Conservation (phyloP, 2,329 filamentous ascomycete genomes). For the Polytolypa hystricis region DNA sequence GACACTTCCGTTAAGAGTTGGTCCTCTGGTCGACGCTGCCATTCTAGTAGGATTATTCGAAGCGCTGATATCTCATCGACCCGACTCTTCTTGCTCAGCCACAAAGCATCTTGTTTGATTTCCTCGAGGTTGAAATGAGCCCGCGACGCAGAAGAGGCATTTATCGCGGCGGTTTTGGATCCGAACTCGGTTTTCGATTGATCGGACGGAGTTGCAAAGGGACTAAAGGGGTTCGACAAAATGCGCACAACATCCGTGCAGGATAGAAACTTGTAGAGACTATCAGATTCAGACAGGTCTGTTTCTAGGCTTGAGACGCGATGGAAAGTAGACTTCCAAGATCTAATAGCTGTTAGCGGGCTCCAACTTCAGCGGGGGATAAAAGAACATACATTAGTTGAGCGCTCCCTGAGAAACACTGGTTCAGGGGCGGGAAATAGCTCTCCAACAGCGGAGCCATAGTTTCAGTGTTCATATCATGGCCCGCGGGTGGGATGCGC, state of each 20-base stretch:
- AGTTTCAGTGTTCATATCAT: conserved; percentile 32
- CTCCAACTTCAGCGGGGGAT: neutral
- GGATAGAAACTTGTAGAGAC: conserved; percentile 57
- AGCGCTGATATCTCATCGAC: conserved; percentile 76
- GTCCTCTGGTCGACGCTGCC: conserved; percentile 64
- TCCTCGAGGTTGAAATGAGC: conserved; percentile 61
- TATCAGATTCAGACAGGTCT: conserved; percentile 42
- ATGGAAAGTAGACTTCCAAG: conserved; percentile 47
- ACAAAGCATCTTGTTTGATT: conserved; percentile 75
- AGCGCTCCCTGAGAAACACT: conserved; percentile 70
- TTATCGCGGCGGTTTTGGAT: conserved; percentile 75
- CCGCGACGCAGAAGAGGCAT: conserved; percentile 58
- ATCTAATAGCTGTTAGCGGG: conserved; percentile 33
- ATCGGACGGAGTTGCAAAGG: conserved; percentile 53
- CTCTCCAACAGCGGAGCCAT: conserved; percentile 63
- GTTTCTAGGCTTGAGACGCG: conserved; percentile 33
- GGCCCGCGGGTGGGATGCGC: too few species aligned
- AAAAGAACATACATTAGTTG: conserved; percentile 55
- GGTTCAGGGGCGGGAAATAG: conserved; percentile 76
- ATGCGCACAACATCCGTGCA: conserved; percentile 58
- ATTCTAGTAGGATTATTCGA: conserved; percentile 69
- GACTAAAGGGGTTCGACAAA: conserved; percentile 56
- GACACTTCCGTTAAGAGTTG: conserved; percentile 63
- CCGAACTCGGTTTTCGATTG: conserved; percentile 64
- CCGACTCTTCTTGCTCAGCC: conserved; percentile 67